A percentile compares a stretch with the other conserved stretches of the same genome.
phyloP scores from a whole-genome alignment of 129 eudicot genomes.

The Centaurea solstitialis region DNA sequence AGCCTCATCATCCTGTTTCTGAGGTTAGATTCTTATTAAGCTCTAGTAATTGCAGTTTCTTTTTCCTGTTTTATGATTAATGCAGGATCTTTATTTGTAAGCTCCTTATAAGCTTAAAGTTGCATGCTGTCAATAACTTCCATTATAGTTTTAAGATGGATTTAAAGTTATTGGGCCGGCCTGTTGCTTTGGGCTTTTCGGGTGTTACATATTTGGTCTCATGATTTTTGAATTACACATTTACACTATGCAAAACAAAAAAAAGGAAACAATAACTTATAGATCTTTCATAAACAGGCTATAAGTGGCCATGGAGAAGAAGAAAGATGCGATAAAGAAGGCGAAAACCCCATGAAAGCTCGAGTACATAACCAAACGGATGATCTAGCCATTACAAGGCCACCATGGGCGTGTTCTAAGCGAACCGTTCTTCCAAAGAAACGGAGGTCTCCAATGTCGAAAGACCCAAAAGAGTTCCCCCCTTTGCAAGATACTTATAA shows the following conservation, averaged over 20 bases:
- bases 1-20: not conserved
- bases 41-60: not conserved
- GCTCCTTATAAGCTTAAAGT: no score
- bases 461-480: not conserved
- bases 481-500: not conserved
- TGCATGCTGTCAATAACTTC: no score
- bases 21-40: constrained; percentile 1
- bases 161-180: no score
- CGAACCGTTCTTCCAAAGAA: constrained; percentile 39
- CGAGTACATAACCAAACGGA: not conserved
- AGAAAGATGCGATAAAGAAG: not conserved
- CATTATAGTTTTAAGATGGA: no score
- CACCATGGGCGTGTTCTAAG: constrained; percentile 45
- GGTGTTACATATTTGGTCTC: no score
- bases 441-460: not conserved
- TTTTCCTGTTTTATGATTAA: not conserved
- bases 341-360: not conserved
- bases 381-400: constrained; percentile 8
- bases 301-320: constrained; percentile 18
- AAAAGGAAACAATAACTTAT: not conserved
- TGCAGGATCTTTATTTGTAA: not conserved
- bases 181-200: no score
- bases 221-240: no score
- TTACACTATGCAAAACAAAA: no score
- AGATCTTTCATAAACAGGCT: constrained; percentile 29